Conservation (phyloP, 2,329 filamentous ascomycete genomes). For the Ampelomyces quisqualis region DNA sequence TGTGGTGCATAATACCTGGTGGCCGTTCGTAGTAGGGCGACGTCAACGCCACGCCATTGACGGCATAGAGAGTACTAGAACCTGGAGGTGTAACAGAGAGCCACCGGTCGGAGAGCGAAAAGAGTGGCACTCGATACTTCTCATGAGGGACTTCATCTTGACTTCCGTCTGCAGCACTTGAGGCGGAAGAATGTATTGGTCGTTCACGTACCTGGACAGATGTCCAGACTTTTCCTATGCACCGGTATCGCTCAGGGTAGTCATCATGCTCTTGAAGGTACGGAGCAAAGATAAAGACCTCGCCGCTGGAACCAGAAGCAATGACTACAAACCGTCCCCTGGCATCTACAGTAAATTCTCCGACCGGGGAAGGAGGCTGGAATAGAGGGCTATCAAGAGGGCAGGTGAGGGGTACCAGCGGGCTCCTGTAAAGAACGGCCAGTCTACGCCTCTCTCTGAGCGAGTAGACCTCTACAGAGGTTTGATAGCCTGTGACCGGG, state of each 20-base stretch:
- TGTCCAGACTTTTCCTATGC: conserved; percentile 91
- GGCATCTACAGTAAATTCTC: conserved; percentile 71
- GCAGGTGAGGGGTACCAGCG: conserved; percentile 61
- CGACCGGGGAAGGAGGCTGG: conserved; percentile 67
- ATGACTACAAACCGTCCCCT: conserved; percentile 71
- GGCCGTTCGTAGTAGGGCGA: conserved; percentile 53
- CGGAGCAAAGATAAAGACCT: conserved; percentile 72
- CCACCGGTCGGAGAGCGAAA: conserved; percentile 72
- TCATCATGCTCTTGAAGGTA: conserved; percentile 31
- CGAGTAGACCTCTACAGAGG: conserved; percentile 85
- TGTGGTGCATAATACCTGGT: conserved; percentile 59
- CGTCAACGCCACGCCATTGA: conserved; percentile 65
- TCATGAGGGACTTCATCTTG: conserved; percentile 35
- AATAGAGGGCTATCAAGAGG: conserved; percentile 62
- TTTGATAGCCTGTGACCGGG: conserved; percentile 70
- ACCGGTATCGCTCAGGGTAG: conserved; percentile 55
- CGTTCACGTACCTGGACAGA: conserved; percentile 62
- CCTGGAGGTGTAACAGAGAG: conserved; percentile 73
- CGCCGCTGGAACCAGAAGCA: conserved; percentile 79
- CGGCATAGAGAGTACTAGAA: conserved; percentile 68
- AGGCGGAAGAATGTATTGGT: conserved; percentile 35
- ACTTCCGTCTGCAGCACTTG: conserved; percentile 40
- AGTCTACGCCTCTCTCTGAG: conserved; percentile 71
- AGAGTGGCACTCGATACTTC: conserved; percentile 61
- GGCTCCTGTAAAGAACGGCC: conserved; percentile 70